phyloP scores from a whole-genome alignment of 225 moss, liverwort and hornwort genomes.

The Asterella californica region DNA sequence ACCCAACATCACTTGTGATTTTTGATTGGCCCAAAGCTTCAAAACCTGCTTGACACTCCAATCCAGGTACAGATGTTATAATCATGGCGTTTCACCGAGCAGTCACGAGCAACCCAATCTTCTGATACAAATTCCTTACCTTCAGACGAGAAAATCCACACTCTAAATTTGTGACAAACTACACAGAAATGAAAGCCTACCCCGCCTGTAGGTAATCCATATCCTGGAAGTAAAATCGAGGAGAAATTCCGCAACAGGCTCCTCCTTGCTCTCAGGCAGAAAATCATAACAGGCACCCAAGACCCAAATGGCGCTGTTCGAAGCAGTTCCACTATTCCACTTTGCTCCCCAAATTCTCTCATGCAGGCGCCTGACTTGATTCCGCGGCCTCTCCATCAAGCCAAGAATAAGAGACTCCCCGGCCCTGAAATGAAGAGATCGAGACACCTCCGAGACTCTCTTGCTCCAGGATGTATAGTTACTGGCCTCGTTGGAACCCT shows the following conservation, averaged over 20 bases:
- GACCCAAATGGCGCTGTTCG: constrained; percentile 88
- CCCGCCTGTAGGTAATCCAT: constrained; percentile 93
- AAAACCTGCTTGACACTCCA: constrained; percentile 59
- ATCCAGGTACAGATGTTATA: constrained; percentile 9
- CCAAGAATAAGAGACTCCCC: constrained; percentile 36
- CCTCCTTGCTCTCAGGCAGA: constrained; percentile 59
- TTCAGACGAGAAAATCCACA: background rate
- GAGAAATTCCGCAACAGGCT: constrained; percentile 62
- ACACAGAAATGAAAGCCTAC: constrained; percentile 24
- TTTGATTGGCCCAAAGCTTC: constrained; percentile 76
- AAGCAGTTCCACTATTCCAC: constrained; percentile 72
- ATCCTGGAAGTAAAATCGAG: constrained; percentile 82
- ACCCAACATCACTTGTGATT: constrained; percentile 85
- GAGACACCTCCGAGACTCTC: constrained; percentile 31
- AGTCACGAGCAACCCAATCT: constrained; percentile 2
- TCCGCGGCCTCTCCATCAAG: constrained; percentile 59
- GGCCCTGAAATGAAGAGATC: constrained; percentile 20
- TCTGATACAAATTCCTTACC: background rate
- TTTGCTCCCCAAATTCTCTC: constrained; percentile 82
- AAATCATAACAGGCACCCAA: constrained; percentile 83
- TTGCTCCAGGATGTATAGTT: constrained; percentile 22
- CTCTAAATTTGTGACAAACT: background rate
- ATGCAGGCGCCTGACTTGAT: constrained; percentile 97
- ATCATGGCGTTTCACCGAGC: constrained; percentile 8
- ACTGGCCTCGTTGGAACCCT: constrained; percentile 11